These are phyloP conservation scores for Colletotrichum spaethianum DNA, from an alignment of 2,329 filamentous ascomycete genomes.

Conservation along the genomic window DNA sequence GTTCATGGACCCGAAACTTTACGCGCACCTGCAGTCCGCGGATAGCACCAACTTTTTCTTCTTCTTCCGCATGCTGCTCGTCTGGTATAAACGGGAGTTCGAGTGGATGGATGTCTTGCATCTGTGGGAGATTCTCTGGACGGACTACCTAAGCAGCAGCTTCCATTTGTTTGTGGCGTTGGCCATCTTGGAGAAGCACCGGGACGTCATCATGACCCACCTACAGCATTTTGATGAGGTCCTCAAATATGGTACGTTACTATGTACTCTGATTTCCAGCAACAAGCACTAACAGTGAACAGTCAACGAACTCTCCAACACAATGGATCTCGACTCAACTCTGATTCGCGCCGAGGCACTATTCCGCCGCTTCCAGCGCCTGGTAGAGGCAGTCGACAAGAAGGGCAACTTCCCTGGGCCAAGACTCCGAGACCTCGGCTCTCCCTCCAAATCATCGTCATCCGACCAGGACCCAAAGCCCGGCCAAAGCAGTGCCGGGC, in stretches of 20 bases:
- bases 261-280: neutral
- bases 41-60: constrained; percentile 99
- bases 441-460: constrained; percentile 38
- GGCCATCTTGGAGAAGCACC: constrained; percentile 94
- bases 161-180: constrained; percentile 97
- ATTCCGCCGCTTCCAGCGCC: constrained; percentile 88
- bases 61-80: constrained; percentile 98
- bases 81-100: constrained; percentile 99
- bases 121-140: constrained; percentile 96
- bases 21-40: constrained; percentile 87
- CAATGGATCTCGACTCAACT: constrained; percentile 90
- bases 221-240: constrained; percentile 96
- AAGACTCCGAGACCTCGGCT: constrained; percentile 41
- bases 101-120: constrained; percentile 88
- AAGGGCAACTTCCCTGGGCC: constrained; percentile 85
- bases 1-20: constrained; percentile 96
- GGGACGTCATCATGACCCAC: constrained; percentile 97
- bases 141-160: constrained; percentile 87
- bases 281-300: constrained; percentile 32
- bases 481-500: constrained; percentile 46
- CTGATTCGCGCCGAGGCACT: constrained; percentile 90
- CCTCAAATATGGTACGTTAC: constrained; percentile 86
- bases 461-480: neutral
- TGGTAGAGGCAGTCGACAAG: constrained; percentile 93
- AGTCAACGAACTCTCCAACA: constrained; percentile 96